Base-by-base conservation (phyloP, 306 rosid species). In the Begonia loranthoides region DNA sequence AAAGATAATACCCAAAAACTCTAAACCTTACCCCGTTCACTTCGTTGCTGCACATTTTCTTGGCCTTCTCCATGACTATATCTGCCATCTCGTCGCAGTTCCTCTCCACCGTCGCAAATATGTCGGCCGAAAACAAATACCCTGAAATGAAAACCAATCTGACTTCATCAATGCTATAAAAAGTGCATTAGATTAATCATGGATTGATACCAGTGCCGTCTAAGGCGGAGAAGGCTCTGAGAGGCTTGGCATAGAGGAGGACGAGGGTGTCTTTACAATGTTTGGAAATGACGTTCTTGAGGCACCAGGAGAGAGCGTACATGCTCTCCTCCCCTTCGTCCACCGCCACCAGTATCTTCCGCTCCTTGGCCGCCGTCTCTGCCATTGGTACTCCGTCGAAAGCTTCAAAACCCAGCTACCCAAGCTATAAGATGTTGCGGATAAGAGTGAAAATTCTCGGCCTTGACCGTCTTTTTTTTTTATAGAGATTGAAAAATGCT, bases 321-420 rank as follows among this genome's bases (percentile, higher is more conserved):
- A 81, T 88, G 66, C 96, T 88, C 74, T 88, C 93, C 50, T 81
- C 54, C 58, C 95, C 79, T 64, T 79, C 95, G 61, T 86, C 93
- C 56, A 87, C 88, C 4, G 83, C 95, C 19, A 87, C 95, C 62
- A 87, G 62, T 6, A 87, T 73, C 64, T 61, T 75, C 47, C 45
- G 56, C 47, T 68, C 86, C 50, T 13, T 61, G 16, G 38, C 70
- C 59, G 51, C 75, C 80, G 52, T 64, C 5, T 43, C 73, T 49
- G 66, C 77, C 74, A 63, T 58, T 51, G 15, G 2, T 43, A 12
- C 47, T 28, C 36, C 2, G 36, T 28, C 36, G 36, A 28, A 28
- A 28, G 9, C 36, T 28, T 28, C 36, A 28, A 28, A 28, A 28
- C 36, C 36, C 36, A 1, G 36, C 36, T 7, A 8, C 36, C 36